Base-by-base conservation (phyloP, 169 alveolate genomes). In the Theileria parva region DNA sequence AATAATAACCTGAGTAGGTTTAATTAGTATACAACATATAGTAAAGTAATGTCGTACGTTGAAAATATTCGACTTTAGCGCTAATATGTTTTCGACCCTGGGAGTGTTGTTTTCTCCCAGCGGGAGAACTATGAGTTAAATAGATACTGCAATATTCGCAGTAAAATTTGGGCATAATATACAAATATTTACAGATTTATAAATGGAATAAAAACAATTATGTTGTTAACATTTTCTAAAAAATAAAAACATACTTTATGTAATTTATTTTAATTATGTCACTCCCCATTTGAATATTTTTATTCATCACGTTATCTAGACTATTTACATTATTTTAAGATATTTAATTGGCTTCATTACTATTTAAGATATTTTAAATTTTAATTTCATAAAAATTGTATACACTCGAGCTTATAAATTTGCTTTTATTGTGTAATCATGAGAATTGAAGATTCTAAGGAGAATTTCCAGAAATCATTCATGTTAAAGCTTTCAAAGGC, bases 131-230 rank as follows among this genome's bases (percentile, higher is more conserved):
- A 88, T 98, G 99, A 65, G 99, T 98, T 70, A 98, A 93, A 90
- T 97, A 97, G 73, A 98, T 97, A 74, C 98, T 99, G 88, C 99
- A 98, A 93, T 98, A 98, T 88, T 98, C 99, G 93, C 99, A 98
- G 93, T 97, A 98, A 91, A 92, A 98, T 92, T 98, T 98, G 21
- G 99, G 99, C 99, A 98, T 98, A 66, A 79, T 90, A 37, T 37
- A 37, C 48, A 37, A 37, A 37, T 37, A 6, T 37, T 37, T 37
- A 37, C 48, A 37, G 8, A 37, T 37, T 37, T 37, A 37, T 37
- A 37, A 37, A 37, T 37, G 4, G 4, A 37, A 37, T 8, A 37
- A 37, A 37, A 8, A 37, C 8, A 37, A 37, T 37, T 37, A 8
- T 37, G 48, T 37, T 37, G 8, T 37, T 8, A 37, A 37, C 48